Base-by-base conservation (phyloP, 345 rosid species). In the Gossypium rotundifolium region DNA sequence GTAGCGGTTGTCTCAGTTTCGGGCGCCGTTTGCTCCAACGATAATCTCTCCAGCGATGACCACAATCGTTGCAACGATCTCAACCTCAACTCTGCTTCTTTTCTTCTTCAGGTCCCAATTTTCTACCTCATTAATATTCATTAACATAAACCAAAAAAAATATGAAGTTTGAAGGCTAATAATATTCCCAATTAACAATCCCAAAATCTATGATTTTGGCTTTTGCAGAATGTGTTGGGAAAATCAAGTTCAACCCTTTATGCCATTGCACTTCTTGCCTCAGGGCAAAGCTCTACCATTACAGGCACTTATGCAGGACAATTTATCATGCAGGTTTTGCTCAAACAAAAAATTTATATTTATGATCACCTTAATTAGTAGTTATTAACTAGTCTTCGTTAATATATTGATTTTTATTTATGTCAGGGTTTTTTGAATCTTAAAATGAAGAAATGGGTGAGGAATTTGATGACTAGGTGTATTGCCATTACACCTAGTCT, bases 271-370 rank as follows among this genome's bases (percentile, higher is more conserved):
- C 77, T 91, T 13, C 75, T 91, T 9, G 96, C 96, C 17, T 90
- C 96, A 1, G 93, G 93, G 5, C 96, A 90, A 59, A 84, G 91
- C 82, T 87, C 93, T 4, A 27, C 93, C 29, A 88, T 90, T 52
- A 86, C 93, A 11, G 93, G 91, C 40, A 90, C 93, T 6, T 90
- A 85, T 42, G 96, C 93, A 6, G 93, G 93, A 33, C 91, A 89
- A 60, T 89, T 14, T 65, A 82, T 89, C 69, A 89, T 89, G 91
- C 87, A 89, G 90, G 93, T 83, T 2, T 12, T 58, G 18, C 0
- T 9, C 40, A 33, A 33, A 5, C 40, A 33, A 33, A 33, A 33
- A 33, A 33, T 1, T 5, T 33, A 33, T 5, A 33, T 33, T 33
- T 33, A 33, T 4, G 40, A 33, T 33, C 40, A 33, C 40, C 40